Base-by-base conservation (phyloP, 768 basidiomycete species). In the Phaeotremella skinneri region DNA sequence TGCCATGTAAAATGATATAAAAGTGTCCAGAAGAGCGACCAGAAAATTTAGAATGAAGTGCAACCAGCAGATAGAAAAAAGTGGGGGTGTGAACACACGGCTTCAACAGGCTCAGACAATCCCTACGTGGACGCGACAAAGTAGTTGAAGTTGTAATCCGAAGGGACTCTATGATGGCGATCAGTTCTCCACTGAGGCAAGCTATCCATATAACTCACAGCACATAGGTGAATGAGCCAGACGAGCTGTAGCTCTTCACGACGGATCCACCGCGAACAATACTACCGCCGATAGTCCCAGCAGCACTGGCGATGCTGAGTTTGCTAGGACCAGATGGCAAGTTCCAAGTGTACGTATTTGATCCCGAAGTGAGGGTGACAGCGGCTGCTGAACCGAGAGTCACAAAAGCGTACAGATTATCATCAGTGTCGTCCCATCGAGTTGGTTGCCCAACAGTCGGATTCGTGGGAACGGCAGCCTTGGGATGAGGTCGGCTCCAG, bases 81-180 rank as follows among this genome's bases (percentile, higher is more conserved):
- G n/a, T n/a, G n/a, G n/a, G n/a, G n/a, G n/a, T n/a, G n/a, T n/a
- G n/a, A n/a, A n/a, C n/a, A n/a, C n/a, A n/a, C n/a, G n/a, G n/a
- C n/a, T n/a, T n/a, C n/a, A n/a, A n/a, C n/a, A n/a, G n/a, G n/a
- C n/a, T n/a, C n/a, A n/a, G n/a, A n/a, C n/a, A 26, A 55, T 34
- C 30, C 34, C 29, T 61, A 67, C 14, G 60, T 59, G 2, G 52
- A 55, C 14, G 54, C 65, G 7, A 73, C 72, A 56, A 71, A 75
- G 64, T 75, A 75, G 60, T 75, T 75, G 66, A 55, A 75, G 52
- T 75, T 75, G 59, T 67, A 72, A 45, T 72, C 70, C n/a, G 37
- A 50, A 5, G 70, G 70, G 21, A 56, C 59, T 4, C 69, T 69
- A 49, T 43, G 41, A 13, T 16, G 14, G 7, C 7, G 55, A 20